A percentile compares a stretch with the other conserved stretches of the same genome.
phyloP scores from a whole-genome alignment of 352 stramenopile species.

The Blastocystis sp. region DNA sequence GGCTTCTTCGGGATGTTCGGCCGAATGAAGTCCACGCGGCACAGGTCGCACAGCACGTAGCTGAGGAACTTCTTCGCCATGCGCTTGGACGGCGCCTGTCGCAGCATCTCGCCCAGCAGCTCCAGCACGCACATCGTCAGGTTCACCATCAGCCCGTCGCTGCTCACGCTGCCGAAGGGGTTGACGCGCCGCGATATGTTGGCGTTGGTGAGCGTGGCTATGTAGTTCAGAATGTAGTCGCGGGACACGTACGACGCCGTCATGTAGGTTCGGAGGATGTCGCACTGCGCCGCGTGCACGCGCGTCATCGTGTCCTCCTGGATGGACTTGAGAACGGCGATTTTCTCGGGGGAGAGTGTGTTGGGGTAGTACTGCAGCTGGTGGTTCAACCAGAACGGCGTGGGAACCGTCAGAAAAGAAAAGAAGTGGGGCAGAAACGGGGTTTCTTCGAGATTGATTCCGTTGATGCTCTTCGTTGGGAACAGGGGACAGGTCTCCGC shows the following conservation, averaged over 20 bases:
- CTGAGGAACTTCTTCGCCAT: slow-evolving; percentile 34
- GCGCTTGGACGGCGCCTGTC: background rate
- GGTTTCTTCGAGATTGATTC: background rate
- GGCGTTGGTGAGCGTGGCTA: slow-evolving; percentile 5
- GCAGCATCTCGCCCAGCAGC: background rate
- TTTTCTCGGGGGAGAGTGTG: background rate
- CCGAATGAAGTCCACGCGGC: slow-evolving; percentile 45
- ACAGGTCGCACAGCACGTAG: slow-evolving; percentile 54
- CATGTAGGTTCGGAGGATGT: slow-evolving; percentile 46
- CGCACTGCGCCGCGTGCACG: slow-evolving; percentile 20
- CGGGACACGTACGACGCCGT: slow-evolving; percentile 16
- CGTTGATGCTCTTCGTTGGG: background rate
- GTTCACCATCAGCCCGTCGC: slow-evolving; percentile 51
- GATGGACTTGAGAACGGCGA: background rate
- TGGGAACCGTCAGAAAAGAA: slow-evolving; percentile 13
- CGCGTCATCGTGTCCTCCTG: background rate
- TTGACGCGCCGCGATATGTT: slow-evolving; percentile 39
- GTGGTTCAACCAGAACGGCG: slow-evolving; percentile 30
- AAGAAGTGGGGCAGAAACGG: slow-evolving; percentile 61
- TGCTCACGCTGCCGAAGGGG: background rate
- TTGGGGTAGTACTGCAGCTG: background rate
- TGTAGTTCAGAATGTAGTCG: slow-evolving; percentile 38
- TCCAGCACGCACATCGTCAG: background rate
- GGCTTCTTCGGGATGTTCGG: background rate
- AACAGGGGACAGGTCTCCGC: slow-evolving; percentile 11